phyloP scores from a whole-genome alignment of 2,329 filamentous ascomycete species.

The Setomelanomma holmii region DNA sequence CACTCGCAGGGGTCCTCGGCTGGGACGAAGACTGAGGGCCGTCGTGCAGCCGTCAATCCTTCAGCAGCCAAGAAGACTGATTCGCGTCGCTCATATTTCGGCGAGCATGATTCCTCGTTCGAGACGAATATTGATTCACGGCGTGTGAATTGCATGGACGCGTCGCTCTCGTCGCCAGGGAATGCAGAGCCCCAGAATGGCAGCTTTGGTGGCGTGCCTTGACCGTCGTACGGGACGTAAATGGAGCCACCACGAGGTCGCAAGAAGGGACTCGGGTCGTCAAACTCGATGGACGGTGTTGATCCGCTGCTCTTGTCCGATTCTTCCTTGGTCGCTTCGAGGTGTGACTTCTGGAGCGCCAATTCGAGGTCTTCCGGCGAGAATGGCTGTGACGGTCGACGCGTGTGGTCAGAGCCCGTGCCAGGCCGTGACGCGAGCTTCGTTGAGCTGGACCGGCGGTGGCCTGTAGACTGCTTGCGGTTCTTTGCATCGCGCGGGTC shows the following conservation, averaged over 20 bases:
- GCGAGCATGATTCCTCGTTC: slow-evolving; percentile 12
- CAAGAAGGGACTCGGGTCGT: slow-evolving; percentile 29
- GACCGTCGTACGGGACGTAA: slow-evolving; percentile 31
- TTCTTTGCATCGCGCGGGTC: slow-evolving; percentile 36
- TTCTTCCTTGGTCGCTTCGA: slow-evolving; percentile 41
- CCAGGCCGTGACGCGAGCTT: slow-evolving; percentile 30
- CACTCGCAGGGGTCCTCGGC: slow-evolving; percentile 22
- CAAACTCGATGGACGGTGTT: slow-evolving; percentile 25
- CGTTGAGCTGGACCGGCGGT: slow-evolving; percentile 38
- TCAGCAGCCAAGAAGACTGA: slow-evolving; percentile 21
- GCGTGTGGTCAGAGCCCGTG: slow-evolving; percentile 35
- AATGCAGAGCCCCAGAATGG: slow-evolving; percentile 28
- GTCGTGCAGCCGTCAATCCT: slow-evolving; percentile 17
- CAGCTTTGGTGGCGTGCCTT: slow-evolving; percentile 29
- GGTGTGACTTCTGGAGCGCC: slow-evolving; percentile 52
- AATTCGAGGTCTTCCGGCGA: slow-evolving; percentile 54
- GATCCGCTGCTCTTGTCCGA: slow-evolving; percentile 31
- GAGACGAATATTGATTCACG: slow-evolving; percentile 16
- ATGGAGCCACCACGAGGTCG: slow-evolving; percentile 35
- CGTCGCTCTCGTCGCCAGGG: slow-evolving; percentile 17
- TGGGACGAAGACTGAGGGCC: slow-evolving; percentile 21
- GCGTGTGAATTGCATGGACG: slow-evolving; percentile 17
- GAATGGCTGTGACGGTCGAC: slow-evolving; percentile 48
- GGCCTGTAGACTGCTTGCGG: slow-evolving; percentile 32
- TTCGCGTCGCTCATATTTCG: slow-evolving; percentile 15